Conservation (phyloP, 2,329 filamentous ascomycete species). For the Penicillium sp. region DNA sequence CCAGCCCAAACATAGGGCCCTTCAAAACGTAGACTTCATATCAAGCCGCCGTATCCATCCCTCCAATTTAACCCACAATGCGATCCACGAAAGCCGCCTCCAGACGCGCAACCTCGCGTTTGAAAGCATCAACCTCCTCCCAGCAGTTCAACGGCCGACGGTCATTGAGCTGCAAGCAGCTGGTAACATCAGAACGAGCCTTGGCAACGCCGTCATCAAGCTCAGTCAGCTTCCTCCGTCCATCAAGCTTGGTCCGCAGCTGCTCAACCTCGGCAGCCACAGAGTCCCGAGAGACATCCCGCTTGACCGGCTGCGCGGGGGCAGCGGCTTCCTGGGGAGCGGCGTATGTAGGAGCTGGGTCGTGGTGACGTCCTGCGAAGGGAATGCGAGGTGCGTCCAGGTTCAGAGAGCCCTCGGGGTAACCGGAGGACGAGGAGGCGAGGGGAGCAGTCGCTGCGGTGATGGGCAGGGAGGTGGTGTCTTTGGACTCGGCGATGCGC, state of each 20-base stretch:
- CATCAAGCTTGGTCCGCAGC: conserved; percentile 61
- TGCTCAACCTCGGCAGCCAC: conserved; percentile 61
- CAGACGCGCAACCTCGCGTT: conserved; percentile 80
- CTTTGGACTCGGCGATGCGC: conserved; percentile 51
- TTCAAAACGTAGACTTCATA: conserved; percentile 12
- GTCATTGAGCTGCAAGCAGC: conserved; percentile 82
- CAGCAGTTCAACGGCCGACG: conserved; percentile 90
- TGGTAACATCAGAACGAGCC: conserved; percentile 74
- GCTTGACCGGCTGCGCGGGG: conserved; percentile 32
- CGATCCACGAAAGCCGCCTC: conserved; percentile 88
- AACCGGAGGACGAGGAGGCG: conserved; percentile 20
- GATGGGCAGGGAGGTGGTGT: conserved; percentile 23
- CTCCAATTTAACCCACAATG: conserved; percentile 52
- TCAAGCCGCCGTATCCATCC: conserved; percentile 6
- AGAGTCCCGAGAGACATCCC: conserved; percentile 53
- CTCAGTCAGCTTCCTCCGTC: conserved; percentile 60
- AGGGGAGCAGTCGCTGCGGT: conserved; percentile 31
- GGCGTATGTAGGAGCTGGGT: conserved; percentile 20
- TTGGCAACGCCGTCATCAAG: conserved; percentile 72
- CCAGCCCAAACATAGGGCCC: conserved; percentile 7
- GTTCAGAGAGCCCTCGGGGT: conserved; percentile 35
- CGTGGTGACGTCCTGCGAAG: conserved; percentile 43
- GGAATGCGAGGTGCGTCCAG: conserved; percentile 47
- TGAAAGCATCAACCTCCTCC: conserved; percentile 89
- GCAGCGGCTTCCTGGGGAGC: conserved; percentile 20